phyloP scores from a whole-genome alignment of 2,329 filamentous ascomycete species.

The Cercospora nicotianae region DNA sequence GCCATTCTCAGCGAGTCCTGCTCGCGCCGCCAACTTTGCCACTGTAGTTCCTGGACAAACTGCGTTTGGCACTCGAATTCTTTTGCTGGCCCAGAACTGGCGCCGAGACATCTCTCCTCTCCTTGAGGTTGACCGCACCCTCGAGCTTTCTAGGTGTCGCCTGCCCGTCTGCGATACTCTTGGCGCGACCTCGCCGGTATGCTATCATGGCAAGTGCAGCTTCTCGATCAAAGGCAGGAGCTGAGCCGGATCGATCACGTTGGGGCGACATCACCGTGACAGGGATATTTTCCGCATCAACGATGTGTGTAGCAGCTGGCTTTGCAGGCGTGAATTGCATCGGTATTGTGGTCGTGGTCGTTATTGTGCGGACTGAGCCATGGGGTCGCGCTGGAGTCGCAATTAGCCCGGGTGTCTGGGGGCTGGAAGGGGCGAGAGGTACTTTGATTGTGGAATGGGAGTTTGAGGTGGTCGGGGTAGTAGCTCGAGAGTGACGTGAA shows the following conservation, averaged over 20 bases:
- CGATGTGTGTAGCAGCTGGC: constrained; percentile 19
- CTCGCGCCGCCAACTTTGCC: constrained; percentile 13
- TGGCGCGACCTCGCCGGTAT: constrained; percentile 68
- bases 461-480: constrained; percentile 1
- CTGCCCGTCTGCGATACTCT: constrained; percentile 65
- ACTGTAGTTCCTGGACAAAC: constrained; percentile 7
- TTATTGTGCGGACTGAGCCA: constrained; percentile 45
- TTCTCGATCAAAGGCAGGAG: constrained; percentile 56
- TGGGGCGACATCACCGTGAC: constrained; percentile 22
- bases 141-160: constrained; percentile 61
- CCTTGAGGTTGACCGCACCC: constrained; percentile 43
- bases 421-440: constrained; percentile 45
- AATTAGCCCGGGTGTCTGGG: constrained; percentile 30
- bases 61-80: constrained; percentile 9
- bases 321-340: constrained; percentile 48
- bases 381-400: constrained; percentile 29
- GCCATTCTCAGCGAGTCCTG: constrained; percentile 10
- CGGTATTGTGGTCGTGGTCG: constrained; percentile 51
- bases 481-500: constrained; percentile 13
- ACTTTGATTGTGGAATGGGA: constrained; percentile 23
- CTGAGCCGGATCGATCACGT: constrained; percentile 22
- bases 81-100: constrained; percentile 38
- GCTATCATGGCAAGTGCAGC: constrained; percentile 74
- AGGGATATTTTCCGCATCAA: constrained; percentile 29
- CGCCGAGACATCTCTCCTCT: constrained; percentile 50